Conservation (phyloP, 768 basidiomycete genomes). For the Lentinula raphanica region DNA sequence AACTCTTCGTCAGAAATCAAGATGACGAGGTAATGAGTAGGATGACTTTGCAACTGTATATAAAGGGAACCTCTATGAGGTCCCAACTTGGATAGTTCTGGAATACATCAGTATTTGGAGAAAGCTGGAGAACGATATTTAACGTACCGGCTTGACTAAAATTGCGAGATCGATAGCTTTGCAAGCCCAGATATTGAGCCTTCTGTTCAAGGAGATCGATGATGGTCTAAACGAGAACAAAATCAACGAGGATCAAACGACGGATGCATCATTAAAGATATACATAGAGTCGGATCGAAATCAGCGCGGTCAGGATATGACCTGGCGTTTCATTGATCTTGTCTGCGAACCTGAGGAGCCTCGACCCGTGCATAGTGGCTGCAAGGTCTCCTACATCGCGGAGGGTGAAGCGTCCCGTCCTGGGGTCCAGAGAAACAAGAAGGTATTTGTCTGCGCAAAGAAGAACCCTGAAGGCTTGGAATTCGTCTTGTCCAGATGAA, state of each 20-base stretch:
- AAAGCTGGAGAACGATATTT: neutral
- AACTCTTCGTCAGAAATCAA: slow-evolving; percentile 75
- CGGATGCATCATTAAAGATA: slow-evolving; percentile 18
- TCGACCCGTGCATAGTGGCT: slow-evolving; percentile 65
- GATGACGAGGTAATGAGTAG: slow-evolving; percentile 78
- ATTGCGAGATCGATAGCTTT: slow-evolving; percentile 64
- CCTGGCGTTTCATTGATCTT: slow-evolving; percentile 67
- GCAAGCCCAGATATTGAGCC: slow-evolving; percentile 79
- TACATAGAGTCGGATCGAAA: slow-evolving; percentile 59
- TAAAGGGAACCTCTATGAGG: slow-evolving; percentile 56
- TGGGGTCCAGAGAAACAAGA: slow-evolving; percentile 69
- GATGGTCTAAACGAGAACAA: slow-evolving; percentile 61
- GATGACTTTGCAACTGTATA: slow-evolving; percentile 73
- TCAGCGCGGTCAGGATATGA: slow-evolving; percentile 50
- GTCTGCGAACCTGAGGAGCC: slow-evolving; percentile 53
- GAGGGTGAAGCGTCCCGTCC: slow-evolving; percentile 74
- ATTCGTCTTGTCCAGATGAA: slow-evolving; percentile 35
- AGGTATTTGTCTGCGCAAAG: slow-evolving; percentile 76
- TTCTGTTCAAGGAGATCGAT: slow-evolving; percentile 79
- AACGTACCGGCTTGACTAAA: slow-evolving; percentile 57
- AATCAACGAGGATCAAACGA: neutral
- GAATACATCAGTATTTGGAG: neutral
- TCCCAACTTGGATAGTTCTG: slow-evolving; percentile 73
- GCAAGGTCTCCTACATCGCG: slow-evolving; percentile 79
- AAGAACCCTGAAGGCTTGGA: slow-evolving; percentile 58